phyloP scores from a whole-genome alignment of 2,329 filamentous ascomycete genomes.

The Calycina marina region DNA sequence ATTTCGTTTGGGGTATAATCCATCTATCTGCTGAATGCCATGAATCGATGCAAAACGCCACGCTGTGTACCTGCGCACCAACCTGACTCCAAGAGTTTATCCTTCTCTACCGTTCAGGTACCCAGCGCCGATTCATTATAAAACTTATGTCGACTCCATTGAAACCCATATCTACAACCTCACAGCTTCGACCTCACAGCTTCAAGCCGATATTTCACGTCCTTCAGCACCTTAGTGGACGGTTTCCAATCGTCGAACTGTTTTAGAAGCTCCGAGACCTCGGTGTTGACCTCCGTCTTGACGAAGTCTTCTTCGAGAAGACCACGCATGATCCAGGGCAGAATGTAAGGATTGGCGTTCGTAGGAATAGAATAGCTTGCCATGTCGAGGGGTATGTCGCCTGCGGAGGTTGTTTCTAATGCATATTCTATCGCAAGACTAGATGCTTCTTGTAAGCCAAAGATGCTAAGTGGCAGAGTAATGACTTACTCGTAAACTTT shows the following conservation, averaged over 20 bases:
- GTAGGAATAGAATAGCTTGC: slow-evolving; percentile 33
- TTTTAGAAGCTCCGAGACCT: slow-evolving; percentile 64
- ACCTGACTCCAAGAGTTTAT: too few species aligned
- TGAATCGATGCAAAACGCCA: too few species aligned
- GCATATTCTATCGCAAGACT: slow-evolving; percentile 58
- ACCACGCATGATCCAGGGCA: slow-evolving; percentile 93
- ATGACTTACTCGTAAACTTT: slow-evolving; percentile 59
- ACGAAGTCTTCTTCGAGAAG: slow-evolving; percentile 86
- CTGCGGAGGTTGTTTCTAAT: slow-evolving; percentile 51
- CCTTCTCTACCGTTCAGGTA: neutral
- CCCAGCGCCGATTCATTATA: too few species aligned
- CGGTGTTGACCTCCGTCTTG: slow-evolving; percentile 60
- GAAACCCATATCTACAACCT: too few species aligned
- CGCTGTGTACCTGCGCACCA: too few species aligned
- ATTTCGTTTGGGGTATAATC: too few species aligned
- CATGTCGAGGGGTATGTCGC: slow-evolving; percentile 33
- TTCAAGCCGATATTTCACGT: slow-evolving; percentile 89
- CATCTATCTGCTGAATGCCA: too few species aligned
- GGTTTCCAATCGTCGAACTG: slow-evolving; percentile 95
- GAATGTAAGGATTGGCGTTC: slow-evolving; percentile 67
- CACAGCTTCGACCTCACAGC: slow-evolving; percentile 71
- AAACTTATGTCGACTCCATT: too few species aligned
- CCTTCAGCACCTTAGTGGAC: slow-evolving; percentile 76
- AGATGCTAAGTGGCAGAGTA: slow-evolving; percentile 1
- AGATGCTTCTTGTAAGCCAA: slow-evolving; percentile 5